A percentile compares a stretch with the other conserved stretches of the same genome.
phyloP scores from a whole-genome alignment of 345 rosid species.

The Aquilaria sinensis region DNA sequence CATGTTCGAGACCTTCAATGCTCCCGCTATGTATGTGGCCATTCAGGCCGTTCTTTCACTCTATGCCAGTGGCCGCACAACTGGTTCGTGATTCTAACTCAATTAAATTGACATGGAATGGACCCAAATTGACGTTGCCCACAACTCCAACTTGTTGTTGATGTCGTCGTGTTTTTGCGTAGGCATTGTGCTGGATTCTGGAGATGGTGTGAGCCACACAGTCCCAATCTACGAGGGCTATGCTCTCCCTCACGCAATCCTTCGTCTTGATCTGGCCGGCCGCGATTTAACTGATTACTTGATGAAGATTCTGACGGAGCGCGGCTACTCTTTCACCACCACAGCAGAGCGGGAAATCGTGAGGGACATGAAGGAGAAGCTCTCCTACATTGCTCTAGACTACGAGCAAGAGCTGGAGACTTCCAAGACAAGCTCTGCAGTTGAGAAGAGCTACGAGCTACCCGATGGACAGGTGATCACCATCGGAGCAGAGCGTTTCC shows the following conservation, averaged over 20 bases:
- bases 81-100: constrained; percentile 5
- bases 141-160: not conserved
- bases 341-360: constrained; percentile 87
- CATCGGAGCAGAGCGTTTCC: constrained; percentile 62
- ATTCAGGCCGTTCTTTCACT: not conserved
- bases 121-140: not conserved
- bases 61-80: constrained; percentile 21
- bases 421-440: constrained; percentile 57
- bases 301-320: constrained; percentile 36
- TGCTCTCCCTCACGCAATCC: too few relatives aligned
- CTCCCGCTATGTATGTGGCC: too few relatives aligned
- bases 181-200: constrained; percentile 15
- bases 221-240: too few relatives aligned
- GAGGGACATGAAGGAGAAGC: constrained; percentile 84
- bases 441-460: constrained; percentile 63
- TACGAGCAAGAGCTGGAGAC: constrained; percentile 64
- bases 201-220: too few relatives aligned
- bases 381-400: constrained; percentile 53
- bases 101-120: not conserved
- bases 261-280: constrained; percentile 24
- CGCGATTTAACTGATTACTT: constrained; percentile 35
- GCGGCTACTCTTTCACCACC: constrained; percentile 60
- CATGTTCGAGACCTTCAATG: too few relatives aligned
- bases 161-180: not conserved
- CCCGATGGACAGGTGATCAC: constrained; percentile 66